These are phyloP conservation scores for Rhizophagus prolifer DNA, from an alignment of 192 early-diverging fungal species.

Conservation along the genomic window DNA sequence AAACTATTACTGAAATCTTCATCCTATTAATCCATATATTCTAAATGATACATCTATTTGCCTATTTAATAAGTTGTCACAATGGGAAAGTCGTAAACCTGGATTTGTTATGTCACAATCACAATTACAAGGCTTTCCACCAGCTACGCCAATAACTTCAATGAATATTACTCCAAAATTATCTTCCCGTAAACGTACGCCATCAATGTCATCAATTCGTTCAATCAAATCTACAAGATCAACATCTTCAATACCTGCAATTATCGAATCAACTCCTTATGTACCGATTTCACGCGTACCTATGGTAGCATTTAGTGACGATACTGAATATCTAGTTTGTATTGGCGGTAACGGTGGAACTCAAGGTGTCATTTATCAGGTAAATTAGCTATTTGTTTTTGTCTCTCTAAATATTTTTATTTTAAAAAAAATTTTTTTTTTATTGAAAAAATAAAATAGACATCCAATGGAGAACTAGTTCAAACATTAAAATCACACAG, in stretches of 20 bases:
- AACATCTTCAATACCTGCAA: neutral
- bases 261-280: neutral
- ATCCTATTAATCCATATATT: neutral
- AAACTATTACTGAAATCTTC: neutral
- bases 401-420: too few species aligned
- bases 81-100: slow-evolving; percentile 57
- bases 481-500: slow-evolving; percentile 45
- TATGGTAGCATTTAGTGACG: slow-evolving; percentile 51
- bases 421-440: neutral
- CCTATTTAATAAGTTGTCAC: slow-evolving; percentile 33
- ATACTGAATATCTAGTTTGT: slow-evolving; percentile 55
- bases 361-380: slow-evolving; percentile 50
- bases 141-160: slow-evolving; percentile 28
- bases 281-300: slow-evolving; percentile 38
- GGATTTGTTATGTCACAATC: slow-evolving; percentile 39
- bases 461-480: slow-evolving; percentile 42
- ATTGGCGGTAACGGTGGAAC: slow-evolving; percentile 37
- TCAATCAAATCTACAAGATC: slow-evolving; percentile 15
- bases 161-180: neutral
- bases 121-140: slow-evolving; percentile 48
- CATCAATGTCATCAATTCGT: slow-evolving; percentile 27
- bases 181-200: slow-evolving; percentile 31
- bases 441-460: slow-evolving; percentile 21
- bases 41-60: too few species aligned
- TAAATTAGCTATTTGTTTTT: slow-evolving; percentile 1